These are phyloP conservation scores for Cladosporium sp. DNA, from an alignment of 2,329 filamentous ascomycete species.

Conservation along the genomic window DNA sequence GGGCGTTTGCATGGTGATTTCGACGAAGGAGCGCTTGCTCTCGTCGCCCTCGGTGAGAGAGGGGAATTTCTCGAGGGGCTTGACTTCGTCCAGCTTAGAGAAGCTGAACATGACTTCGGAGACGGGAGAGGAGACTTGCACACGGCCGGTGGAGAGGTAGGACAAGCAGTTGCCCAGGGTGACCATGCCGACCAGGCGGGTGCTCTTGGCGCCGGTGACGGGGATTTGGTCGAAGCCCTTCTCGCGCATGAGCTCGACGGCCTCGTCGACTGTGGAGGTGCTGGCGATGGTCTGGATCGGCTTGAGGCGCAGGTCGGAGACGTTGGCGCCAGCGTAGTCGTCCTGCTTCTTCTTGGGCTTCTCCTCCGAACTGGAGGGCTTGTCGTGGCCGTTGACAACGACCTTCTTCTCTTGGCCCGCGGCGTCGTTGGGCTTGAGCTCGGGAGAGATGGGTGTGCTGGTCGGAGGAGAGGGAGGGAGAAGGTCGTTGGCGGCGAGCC, in stretches of 20 bases:
- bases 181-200: slow-evolving; percentile 79
- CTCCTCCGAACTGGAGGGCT: slow-evolving; percentile 1
- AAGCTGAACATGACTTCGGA: slow-evolving; percentile 97
- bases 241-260: slow-evolving; percentile 96
- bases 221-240: slow-evolving; percentile 97
- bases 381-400: slow-evolving; percentile 10
- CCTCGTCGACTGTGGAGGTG: slow-evolving; percentile 69
- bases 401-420: slow-evolving; percentile 22
- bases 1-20: slow-evolving; percentile 88
- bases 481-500: slow-evolving; percentile 94
- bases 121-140: slow-evolving; percentile 67
- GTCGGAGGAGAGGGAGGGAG: slow-evolving; percentile 58
- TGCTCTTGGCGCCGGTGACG: slow-evolving; percentile 64
- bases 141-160: slow-evolving; percentile 80
- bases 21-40: slow-evolving; percentile 67
- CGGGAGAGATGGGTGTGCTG: slow-evolving; percentile 33
- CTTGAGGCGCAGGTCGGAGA: slow-evolving; percentile 80
- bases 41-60: slow-evolving; percentile 37
- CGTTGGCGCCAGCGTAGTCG: slow-evolving; percentile 71
- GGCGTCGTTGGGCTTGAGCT: slow-evolving; percentile 26
- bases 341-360: slow-evolving; percentile 43
- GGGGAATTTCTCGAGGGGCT: slow-evolving; percentile 76
- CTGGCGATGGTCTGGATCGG: slow-evolving; percentile 81
- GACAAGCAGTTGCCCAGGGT: slow-evolving; percentile 92
- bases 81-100: slow-evolving; percentile 75